These are phyloP conservation scores for Alternaria solani DNA, from an alignment of 2,329 filamentous ascomycete species.

Conservation along the genomic window DNA sequence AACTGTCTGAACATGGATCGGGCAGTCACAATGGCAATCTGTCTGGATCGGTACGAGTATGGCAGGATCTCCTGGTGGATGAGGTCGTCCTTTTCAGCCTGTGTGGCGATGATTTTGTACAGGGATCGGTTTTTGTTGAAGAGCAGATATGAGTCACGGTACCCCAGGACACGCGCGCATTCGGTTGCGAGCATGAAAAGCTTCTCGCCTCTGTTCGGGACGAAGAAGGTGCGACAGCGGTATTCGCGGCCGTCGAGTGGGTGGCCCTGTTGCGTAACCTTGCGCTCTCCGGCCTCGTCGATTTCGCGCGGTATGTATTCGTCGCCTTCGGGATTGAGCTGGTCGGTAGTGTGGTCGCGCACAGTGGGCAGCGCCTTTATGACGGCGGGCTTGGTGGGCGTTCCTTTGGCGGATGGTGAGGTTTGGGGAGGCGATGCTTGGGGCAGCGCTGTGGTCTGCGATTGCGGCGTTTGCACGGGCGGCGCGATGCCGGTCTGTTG, in stretches of 20 bases:
- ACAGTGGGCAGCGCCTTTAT: conserved; percentile 96
- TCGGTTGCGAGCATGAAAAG: conserved; percentile 99
- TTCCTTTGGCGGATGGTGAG: conserved; percentile 74
- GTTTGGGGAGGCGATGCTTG: conserved; percentile 65
- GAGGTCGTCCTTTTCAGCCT: conserved; percentile 94
- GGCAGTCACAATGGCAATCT: conserved; percentile 97
- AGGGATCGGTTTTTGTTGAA: conserved; percentile 99
- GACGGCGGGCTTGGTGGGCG: conserved; percentile 77
- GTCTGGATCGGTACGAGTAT: conserved; percentile 96
- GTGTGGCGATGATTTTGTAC: conserved; percentile 96
- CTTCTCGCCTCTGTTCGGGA: conserved; percentile 89
- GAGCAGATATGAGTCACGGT: conserved; percentile 95
- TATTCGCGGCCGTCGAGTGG: conserved; percentile 85
- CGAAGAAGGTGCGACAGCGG: conserved; percentile 90
- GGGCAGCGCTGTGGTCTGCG: conserved; percentile 59
- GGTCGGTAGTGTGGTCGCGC: conserved; percentile 95
- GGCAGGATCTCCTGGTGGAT: conserved; percentile 94
- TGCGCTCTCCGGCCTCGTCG: conserved; percentile 92
- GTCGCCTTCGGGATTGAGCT: conserved; percentile 86
- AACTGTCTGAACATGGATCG: conserved; percentile 99
- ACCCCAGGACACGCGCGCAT: conserved; percentile 90
- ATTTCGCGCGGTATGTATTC: conserved; percentile 95
- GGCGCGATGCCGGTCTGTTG: conserved; percentile 57
- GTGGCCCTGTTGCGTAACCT: conserved; percentile 84
- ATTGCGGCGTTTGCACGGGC: conserved; percentile 63